phyloP scores from a whole-genome alignment of 2,329 filamentous ascomycete genomes.

The Amphichorda felina region DNA sequence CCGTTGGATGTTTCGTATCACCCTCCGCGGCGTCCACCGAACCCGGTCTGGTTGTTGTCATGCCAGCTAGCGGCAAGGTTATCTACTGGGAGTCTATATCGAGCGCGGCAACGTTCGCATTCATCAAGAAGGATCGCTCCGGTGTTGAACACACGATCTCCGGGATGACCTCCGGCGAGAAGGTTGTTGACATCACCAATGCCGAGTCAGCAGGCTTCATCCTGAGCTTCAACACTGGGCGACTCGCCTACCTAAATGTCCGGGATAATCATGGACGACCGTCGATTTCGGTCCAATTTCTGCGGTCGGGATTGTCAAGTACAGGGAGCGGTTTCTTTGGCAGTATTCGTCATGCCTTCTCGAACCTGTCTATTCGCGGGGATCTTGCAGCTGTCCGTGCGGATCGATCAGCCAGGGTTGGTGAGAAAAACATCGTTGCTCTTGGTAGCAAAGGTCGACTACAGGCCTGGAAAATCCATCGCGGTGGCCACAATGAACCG shows the following conservation, averaged over 20 bases:
- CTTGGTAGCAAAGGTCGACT: constrained; percentile 67
- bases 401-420: constrained; percentile 58
- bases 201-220: constrained; percentile 82
- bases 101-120: constrained; percentile 70
- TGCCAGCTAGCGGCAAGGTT: constrained; percentile 73
- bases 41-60: constrained; percentile 76
- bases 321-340: constrained; percentile 61
- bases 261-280: constrained; percentile 82
- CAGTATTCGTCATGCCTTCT: constrained; percentile 67
- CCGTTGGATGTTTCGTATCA: constrained; percentile 72
- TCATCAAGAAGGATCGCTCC: constrained; percentile 71
- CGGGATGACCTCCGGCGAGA: constrained; percentile 69
- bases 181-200: constrained; percentile 64
- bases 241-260: constrained; percentile 76
- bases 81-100: constrained; percentile 95
- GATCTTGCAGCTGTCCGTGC: constrained; percentile 73
- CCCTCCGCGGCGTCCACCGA: constrained; percentile 68
- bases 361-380: constrained; percentile 56
- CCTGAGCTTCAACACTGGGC: constrained; percentile 71
- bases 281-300: constrained; percentile 63
- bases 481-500: constrained; percentile 71
- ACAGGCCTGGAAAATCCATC: constrained; percentile 80
- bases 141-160: constrained; percentile 66
- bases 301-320: constrained; percentile 50
- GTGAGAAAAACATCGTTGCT: constrained; percentile 75